Evolutionary conservation across 1,139 yeast genomes (phyloP).

Genomic region (Pneumocystis oryctolagi): DNA sequence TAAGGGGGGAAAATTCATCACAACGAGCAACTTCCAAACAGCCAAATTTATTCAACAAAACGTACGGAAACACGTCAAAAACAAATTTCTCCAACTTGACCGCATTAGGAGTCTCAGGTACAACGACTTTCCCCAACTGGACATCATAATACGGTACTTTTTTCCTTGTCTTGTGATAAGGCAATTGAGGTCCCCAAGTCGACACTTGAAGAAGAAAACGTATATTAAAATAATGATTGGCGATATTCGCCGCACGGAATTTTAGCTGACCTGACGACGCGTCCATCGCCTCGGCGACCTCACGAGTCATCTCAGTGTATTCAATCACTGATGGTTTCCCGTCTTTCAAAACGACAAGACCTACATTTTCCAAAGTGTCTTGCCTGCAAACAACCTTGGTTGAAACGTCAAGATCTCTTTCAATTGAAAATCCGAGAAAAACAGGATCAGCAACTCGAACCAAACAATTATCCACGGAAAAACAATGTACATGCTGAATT

Average conservation of each 20-base stretch:
- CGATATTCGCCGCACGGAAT: conserved; percentile 91
- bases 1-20: conserved; percentile 84
- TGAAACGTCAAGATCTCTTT: conserved; percentile 51
- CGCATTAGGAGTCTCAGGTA: conserved; percentile 71
- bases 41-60: conserved; percentile 63
- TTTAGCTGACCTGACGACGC: conserved; percentile 34
- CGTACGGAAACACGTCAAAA: conserved; percentile 83
- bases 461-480: conserved; percentile 87
- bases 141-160: conserved; percentile 54
- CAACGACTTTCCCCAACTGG: conserved; percentile 33
- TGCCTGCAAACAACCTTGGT: conserved; percentile 92
- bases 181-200: conserved; percentile 60
- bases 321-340: conserved; percentile 82
- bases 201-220: conserved; percentile 49
- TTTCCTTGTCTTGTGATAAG: conserved; percentile 87
- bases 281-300: conserved; percentile 39
- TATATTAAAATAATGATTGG: conserved; percentile 86
- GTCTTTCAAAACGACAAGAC: conserved; percentile 58
- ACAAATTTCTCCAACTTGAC: conserved; percentile 92
- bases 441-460: conserved; percentile 92
- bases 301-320: conserved; percentile 74
- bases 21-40: conserved; percentile 78
- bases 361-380: conserved; percentile 77
- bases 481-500: conserved; percentile 84
- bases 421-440: conserved; percentile 74